phyloP scores from a whole-genome alignment of 805 yeast genomes.

The Yarrowia sp. region DNA sequence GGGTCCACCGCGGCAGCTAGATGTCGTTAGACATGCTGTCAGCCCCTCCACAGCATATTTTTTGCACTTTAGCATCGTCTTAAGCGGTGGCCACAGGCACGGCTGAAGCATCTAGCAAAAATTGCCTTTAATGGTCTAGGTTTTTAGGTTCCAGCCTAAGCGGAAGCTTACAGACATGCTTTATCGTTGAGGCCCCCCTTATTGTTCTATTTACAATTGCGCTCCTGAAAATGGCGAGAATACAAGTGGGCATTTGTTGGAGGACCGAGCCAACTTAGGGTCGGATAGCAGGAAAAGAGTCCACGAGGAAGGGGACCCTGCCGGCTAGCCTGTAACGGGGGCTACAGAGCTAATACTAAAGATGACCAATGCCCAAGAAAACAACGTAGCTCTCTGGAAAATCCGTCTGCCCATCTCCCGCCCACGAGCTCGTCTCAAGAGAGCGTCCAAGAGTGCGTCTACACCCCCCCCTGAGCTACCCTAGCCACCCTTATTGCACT shows the following conservation, averaged over 20 bases:
- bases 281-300: constrained; percentile 15
- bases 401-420: background rate
- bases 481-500: constrained; percentile 24
- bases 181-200: constrained; percentile 19
- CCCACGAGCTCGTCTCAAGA: constrained; percentile 6
- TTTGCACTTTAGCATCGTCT: background rate
- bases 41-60: background rate
- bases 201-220: constrained; percentile 15
- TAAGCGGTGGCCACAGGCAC: constrained; percentile 23
- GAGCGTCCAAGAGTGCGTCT: background rate
- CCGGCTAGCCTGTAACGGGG: constrained; percentile 12
- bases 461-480: constrained; percentile 24
- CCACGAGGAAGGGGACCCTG: constrained; percentile 24
- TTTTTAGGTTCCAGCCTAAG: constrained; percentile 23
- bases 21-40: background rate
- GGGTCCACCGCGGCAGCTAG: constrained; percentile 22
- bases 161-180: constrained; percentile 29
- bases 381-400: constrained; percentile 10
- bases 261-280: constrained; percentile 26
- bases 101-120: constrained; percentile 30
- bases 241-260: constrained; percentile 27
- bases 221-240: constrained; percentile 30
- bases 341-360: constrained; percentile 5
- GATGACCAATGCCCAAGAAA: constrained; percentile 17
- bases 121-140: constrained; percentile 30